A percentile compares a stretch with the other conserved stretches of the same genome.
phyloP scores from a whole-genome alignment of 768 basidiomycete species.

The Russula earlei region DNA sequence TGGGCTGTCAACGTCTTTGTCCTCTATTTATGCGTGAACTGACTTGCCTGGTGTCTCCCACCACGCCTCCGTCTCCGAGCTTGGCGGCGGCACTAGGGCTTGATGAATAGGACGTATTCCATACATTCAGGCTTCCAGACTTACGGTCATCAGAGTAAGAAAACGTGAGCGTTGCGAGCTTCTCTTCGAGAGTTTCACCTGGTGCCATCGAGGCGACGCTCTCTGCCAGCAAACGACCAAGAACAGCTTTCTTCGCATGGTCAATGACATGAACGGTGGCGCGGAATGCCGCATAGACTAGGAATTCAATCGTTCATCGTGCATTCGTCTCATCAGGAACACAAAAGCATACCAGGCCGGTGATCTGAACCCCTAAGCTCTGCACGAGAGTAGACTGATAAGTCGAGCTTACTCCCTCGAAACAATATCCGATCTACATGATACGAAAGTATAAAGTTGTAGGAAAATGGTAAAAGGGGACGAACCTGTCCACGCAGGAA shows the following conservation, averaged over 20 bases:
- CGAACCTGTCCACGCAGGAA: conserved; percentile 95
- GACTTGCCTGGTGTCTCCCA: conserved; percentile 62
- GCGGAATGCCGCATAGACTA: conserved; percentile 80
- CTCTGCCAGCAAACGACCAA: conserved; percentile 61
- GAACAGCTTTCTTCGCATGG: conserved; percentile 54
- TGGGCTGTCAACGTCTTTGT: background rate
- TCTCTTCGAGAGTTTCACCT: conserved; percentile 63
- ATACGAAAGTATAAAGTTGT: conserved; percentile 13
- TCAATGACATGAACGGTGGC: conserved; percentile 76
- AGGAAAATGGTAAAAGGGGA: background rate
- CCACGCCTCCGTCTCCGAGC: conserved; percentile 68
- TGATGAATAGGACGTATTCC: background rate
- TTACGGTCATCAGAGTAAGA: conserved; percentile 37
- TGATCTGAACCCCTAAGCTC: conserved; percentile 93
- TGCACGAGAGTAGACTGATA: conserved; percentile 72
- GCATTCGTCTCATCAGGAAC: background rate
- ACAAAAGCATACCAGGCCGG: conserved; percentile 58
- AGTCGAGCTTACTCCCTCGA: conserved; percentile 60
- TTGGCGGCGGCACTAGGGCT: conserved; percentile 70
- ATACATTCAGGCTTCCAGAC: conserved; percentile 21
- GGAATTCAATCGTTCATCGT: background rate
- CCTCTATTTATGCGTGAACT: background rate
- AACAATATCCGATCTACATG: conserved; percentile 85
- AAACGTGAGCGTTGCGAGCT: conserved; percentile 50
- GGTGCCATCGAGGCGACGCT: conserved; percentile 51